Evolutionary conservation across 2,329 filamentous ascomycete species (phyloP).

Genomic region (Botryosphaeria agaves): DNA sequence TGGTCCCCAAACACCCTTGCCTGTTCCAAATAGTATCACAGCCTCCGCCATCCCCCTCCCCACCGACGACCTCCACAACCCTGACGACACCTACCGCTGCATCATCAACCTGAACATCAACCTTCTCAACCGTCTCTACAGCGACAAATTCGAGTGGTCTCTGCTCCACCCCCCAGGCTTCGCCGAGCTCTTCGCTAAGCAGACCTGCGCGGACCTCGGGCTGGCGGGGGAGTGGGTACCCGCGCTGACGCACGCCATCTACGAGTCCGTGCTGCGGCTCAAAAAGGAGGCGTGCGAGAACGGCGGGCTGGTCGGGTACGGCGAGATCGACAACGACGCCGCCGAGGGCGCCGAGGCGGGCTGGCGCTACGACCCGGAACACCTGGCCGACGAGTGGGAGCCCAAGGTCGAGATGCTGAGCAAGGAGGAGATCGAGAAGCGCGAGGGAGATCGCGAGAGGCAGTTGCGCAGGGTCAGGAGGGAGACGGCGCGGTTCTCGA

Average conservation of each 20-base stretch:
- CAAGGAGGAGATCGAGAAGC: slow-evolving; percentile 94
- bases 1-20: slow-evolving; percentile 26
- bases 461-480: slow-evolving; percentile 73
- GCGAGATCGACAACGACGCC: slow-evolving; percentile 77
- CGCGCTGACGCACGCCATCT: slow-evolving; percentile 89
- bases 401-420: slow-evolving; percentile 43
- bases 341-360: slow-evolving; percentile 70
- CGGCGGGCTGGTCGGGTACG: slow-evolving; percentile 61
- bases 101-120: slow-evolving; percentile 85
- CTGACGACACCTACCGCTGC: slow-evolving; percentile 88
- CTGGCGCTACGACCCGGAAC: slow-evolving; percentile 90
- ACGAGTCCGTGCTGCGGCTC: slow-evolving; percentile 77
- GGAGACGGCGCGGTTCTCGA: slow-evolving; percentile 85
- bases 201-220: slow-evolving; percentile 84
- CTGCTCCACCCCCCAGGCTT: slow-evolving; percentile 80
- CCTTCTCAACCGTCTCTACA: slow-evolving; percentile 78
- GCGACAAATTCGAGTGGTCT: slow-evolving; percentile 97
- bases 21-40: slow-evolving; percentile 39
- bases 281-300: slow-evolving; percentile 97
- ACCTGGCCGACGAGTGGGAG: slow-evolving; percentile 44
- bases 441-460: slow-evolving; percentile 83
- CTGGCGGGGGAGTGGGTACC: slow-evolving; percentile 85
- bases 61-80: slow-evolving; percentile 62
- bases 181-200: slow-evolving; percentile 79
- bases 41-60: slow-evolving; percentile 52